Percentiles rank a stretch among this genome's conserved stretches.
phyloP scores from a whole-genome alignment of 257 asterid species.

The Fraxinus pennsylvanica region DNA sequence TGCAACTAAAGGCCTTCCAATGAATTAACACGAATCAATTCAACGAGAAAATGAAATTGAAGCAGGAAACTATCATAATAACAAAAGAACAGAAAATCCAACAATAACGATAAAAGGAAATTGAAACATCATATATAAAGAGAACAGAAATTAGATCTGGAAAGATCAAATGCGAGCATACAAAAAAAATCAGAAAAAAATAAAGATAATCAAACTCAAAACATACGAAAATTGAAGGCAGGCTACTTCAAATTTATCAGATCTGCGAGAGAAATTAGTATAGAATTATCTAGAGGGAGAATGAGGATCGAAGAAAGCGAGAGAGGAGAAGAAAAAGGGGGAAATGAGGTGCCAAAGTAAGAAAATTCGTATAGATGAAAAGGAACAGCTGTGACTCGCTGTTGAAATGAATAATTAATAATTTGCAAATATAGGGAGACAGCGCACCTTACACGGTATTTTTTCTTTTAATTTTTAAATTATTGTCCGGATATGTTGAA shows the following conservation, averaged over 20 bases:
- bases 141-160: neutral
- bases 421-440: neutral
- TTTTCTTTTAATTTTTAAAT: neutral
- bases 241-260: constrained; percentile 32
- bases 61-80: neutral
- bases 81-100: constrained; percentile 3
- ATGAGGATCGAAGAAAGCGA: neutral
- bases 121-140: neutral
- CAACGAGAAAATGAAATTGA: constrained; percentile 16
- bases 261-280: constrained; percentile 25
- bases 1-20: constrained; percentile 17
- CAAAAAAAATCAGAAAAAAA: neutral
- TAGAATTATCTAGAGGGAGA: neutral
- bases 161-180: neutral
- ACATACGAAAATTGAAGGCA: constrained; percentile 16
- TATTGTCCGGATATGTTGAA: neutral
- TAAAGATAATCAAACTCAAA: neutral
- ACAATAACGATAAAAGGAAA: neutral
- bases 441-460: neutral
- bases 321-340: neutral
- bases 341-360: neutral
- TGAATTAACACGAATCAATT: constrained; percentile 13
- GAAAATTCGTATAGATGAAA: neutral
- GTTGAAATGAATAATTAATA: neutral
- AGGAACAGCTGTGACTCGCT: neutral